Base-by-base conservation (phyloP, 331 rosid genomes). In the Dryas integrifolia region DNA sequence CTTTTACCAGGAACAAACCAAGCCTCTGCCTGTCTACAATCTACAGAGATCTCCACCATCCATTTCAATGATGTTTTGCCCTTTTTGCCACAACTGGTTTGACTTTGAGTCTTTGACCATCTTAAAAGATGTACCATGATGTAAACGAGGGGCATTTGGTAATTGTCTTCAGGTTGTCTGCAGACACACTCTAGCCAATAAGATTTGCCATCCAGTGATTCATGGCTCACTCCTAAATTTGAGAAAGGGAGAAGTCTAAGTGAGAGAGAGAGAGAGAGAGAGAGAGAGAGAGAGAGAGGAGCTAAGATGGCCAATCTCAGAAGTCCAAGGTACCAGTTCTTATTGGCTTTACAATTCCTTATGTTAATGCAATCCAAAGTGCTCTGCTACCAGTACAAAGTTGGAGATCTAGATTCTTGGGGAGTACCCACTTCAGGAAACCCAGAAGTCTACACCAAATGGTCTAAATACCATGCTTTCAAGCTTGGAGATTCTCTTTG, bases 321-420 rank as follows among this genome's bases (percentile, higher is more conserved):
- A 50, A 77, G 57, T 51, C 73, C 61, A n/a, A 63, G n/a, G 3
- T 16, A 35, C 67, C 58, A 38, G 26, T 48, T 13, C 59, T 74
- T 80, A 6, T 53, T 75, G 73, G 77, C 75, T 52, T 21, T 68
- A 72, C 73, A 80, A 21, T 53, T 87, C 21, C 82, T 93, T 4
- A 9, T 74, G 9, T 56, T 84, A 41, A 4, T 88, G 55, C 87
- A 82, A 75, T 77, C 86, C 77, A 62, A 64, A 70, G 96, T 88
- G 2, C 30, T 72, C 3, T 82, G 84, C 81, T 87, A 46, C 47
- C 87, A 85, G 35, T 85, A 86, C 90, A 89, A 89, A 82, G 99
- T 95, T 72, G 99, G 99, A 83, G 99, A 95, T 83, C 85, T 95
- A 73, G 87, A 84, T 77, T 48, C 89, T 60, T 95, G 97, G 99